Percentiles rank a stretch among this genome's conserved stretches.
phyloP scores from a whole-genome alignment of 2,329 filamentous ascomycete genomes.

The Xylariaceae sp. region DNA sequence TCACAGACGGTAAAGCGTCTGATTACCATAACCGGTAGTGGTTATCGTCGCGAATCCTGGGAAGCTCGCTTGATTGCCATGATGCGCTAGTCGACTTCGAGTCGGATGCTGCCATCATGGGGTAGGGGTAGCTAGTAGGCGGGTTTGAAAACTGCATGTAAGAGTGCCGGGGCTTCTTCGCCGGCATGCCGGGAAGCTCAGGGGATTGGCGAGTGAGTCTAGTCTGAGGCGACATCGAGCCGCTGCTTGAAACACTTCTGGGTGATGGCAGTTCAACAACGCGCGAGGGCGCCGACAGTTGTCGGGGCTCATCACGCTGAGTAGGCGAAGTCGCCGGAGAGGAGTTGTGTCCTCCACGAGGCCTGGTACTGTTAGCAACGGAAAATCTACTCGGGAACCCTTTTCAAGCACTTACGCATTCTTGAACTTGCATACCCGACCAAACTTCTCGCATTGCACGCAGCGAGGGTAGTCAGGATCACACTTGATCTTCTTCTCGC shows the following conservation, averaged over 20 bases:
- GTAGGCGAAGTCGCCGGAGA: conserved; percentile 49
- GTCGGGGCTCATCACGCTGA: conserved; percentile 44
- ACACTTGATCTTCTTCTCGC: conserved; percentile 97
- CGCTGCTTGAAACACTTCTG: conserved; percentile 43
- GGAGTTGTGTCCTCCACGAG: conserved; percentile 53
- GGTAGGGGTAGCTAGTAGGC: conserved; percentile 29
- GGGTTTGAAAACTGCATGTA: conserved; percentile 42
- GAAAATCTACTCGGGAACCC: neutral
- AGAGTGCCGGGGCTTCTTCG: conserved; percentile 47
- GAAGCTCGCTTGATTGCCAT: conserved; percentile 41
- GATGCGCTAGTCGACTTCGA: conserved; percentile 31
- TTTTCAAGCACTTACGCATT: conserved; percentile 63
- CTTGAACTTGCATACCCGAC: conserved; percentile 76
- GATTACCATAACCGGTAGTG: conserved; percentile 46
- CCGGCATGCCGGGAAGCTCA: conserved; percentile 32
- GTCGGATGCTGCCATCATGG: conserved; percentile 31
- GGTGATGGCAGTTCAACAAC: conserved; percentile 36
- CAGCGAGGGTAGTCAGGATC: conserved; percentile 84
- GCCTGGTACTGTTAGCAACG: conserved; percentile 36
- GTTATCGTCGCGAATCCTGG: conserved; percentile 46
- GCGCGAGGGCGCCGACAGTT: conserved; percentile 31
- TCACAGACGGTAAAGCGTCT: conserved; percentile 43
- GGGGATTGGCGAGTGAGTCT: conserved; percentile 28
- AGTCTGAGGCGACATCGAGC: conserved; percentile 45
- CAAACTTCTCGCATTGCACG: conserved; percentile 88